These are phyloP conservation scores for Colletotrichum musae DNA, from an alignment of 2,329 filamentous ascomycete species.

Conservation along the genomic window DNA sequence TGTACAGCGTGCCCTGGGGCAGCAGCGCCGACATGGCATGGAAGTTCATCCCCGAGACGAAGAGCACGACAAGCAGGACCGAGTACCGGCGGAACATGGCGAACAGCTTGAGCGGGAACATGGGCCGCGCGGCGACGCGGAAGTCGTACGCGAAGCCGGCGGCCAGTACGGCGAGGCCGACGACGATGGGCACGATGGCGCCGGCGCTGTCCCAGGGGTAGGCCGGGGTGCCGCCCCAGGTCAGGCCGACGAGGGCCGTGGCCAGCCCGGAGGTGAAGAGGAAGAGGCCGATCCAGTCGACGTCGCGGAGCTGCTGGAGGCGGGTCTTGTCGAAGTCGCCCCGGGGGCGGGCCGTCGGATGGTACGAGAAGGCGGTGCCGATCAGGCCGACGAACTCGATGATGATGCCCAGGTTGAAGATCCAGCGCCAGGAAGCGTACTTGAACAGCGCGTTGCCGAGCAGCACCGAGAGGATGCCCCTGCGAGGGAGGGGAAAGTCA, in stretches of 20 bases:
- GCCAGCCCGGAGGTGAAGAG: conserved; percentile 44
- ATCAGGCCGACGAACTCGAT: conserved; percentile 45
- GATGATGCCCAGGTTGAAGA: conserved; percentile 47
- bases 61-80: conserved; percentile 48
- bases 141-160: conserved; percentile 45
- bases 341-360: conserved; percentile 46
- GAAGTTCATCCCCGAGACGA: conserved; percentile 51
- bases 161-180: conserved; percentile 42
- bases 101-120: conserved; percentile 48
- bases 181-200: conserved; percentile 41
- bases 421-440: conserved; percentile 49
- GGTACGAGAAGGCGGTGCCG: conserved; percentile 47
- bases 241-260: conserved; percentile 44
- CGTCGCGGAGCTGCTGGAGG: conserved; percentile 48
- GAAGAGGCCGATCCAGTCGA: conserved; percentile 48
- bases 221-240: conserved; percentile 40
- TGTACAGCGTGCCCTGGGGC: conserved; percentile 49
- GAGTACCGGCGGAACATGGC: conserved; percentile 49
- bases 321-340: conserved; percentile 49
- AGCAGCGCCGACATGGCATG: conserved; percentile 46
- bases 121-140: conserved; percentile 42
- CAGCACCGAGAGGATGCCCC: conserved; percentile 46
- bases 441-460: conserved; percentile 47
- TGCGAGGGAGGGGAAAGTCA: conserved; percentile 38
- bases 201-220: conserved; percentile 41